Percentiles rank a stretch among this genome's conserved stretches.
These are phyloP conservation scores for Grosmannia huntii DNA, from an alignment of 2,329 filamentous ascomycete genomes.

Conservation along the genomic window DNA sequence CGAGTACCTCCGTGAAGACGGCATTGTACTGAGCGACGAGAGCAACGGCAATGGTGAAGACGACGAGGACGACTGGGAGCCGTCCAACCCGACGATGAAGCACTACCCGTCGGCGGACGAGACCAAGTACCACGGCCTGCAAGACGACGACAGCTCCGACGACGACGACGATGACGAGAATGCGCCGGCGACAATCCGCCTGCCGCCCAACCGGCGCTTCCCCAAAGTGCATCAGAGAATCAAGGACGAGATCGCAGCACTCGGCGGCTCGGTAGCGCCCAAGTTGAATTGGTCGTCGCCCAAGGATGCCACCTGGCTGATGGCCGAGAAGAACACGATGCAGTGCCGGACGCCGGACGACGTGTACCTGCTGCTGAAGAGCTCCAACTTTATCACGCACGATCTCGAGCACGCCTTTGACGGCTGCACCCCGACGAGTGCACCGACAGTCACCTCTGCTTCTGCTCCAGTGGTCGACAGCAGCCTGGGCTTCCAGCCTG, in stretches of 20 bases:
- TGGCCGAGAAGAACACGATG: constrained; percentile 70
- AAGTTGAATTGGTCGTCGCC: constrained; percentile 97
- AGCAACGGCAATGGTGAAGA: constrained; percentile 21
- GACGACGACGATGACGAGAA: constrained; percentile 35
- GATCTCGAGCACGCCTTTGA: constrained; percentile 91
- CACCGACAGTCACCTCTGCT: neutral
- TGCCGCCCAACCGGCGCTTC: constrained; percentile 45
- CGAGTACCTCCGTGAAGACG: constrained; percentile 79
- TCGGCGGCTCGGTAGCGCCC: constrained; percentile 77
- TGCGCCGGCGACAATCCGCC: constrained; percentile 24
- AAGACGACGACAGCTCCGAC: constrained; percentile 33
- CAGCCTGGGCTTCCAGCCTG: constrained; percentile 47
- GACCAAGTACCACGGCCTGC: constrained; percentile 17
- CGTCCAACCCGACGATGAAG: constrained; percentile 17
- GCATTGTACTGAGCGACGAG: constrained; percentile 74
- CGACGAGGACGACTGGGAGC: constrained; percentile 45
- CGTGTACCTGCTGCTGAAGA: constrained; percentile 86
- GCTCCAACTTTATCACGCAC: constrained; percentile 86
- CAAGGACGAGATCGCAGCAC: constrained; percentile 61
- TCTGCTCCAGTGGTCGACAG: constrained; percentile 12
- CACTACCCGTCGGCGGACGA: constrained; percentile 26
- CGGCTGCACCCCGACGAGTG: constrained; percentile 20
- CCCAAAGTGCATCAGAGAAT: constrained; percentile 65
- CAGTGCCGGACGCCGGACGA: constrained; percentile 84
- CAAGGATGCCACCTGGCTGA: constrained; percentile 92